Base-by-base conservation (phyloP, 331 rosid species). In the Quercus phellos region DNA sequence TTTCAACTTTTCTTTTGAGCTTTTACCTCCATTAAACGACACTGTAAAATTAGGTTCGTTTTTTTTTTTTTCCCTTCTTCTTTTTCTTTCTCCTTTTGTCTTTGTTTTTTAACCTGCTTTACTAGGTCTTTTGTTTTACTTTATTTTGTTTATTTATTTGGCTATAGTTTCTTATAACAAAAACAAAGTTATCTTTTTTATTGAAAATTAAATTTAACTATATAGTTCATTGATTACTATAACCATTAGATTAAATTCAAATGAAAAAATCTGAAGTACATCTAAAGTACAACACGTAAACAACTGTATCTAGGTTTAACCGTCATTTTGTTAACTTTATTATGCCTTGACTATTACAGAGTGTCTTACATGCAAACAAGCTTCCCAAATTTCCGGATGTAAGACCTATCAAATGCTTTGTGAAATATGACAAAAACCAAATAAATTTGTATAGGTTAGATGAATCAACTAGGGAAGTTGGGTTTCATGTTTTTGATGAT, bases 401-500 rank as follows among this genome's bases (percentile, higher is more conserved):
- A 12, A 13, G 35, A 60, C 14, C 35, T 21, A n/a, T 69, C 60
- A 18, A 70, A 72, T 53, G 42, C 77, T 69, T 68, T 16, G 18
- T 29, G 60, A 75, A 66, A 69, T 74, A 54, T 3, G 4, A 18
- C 26, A 55, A 35, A 7, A 46, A 43, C 16, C 53, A 34, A 1
- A 13, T 1, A 22, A 8, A 21, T n/a, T 51, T 43, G 2, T 16
- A 71, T 14, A 77, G 46, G 9, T 55, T 17, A 38, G 35, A 67
- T 19, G 58, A 26, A 74, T 74, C 5, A 53, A 69, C 63, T 17
- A 51, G 9, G 75, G 19, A 14, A 46, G 58, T 60, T 18, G 73
- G 74, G 79, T 46, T 72, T 51, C 74, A 67, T 78, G 74, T 74
- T 22, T 9, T 82, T 79, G 82, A 91, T 89, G 94, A 89, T 91